Percentiles rank a stretch among this genome's conserved stretches.
Conservation (phyloP, 805 yeast genomes). For the Wickerhamomyces bovis region DNA sequence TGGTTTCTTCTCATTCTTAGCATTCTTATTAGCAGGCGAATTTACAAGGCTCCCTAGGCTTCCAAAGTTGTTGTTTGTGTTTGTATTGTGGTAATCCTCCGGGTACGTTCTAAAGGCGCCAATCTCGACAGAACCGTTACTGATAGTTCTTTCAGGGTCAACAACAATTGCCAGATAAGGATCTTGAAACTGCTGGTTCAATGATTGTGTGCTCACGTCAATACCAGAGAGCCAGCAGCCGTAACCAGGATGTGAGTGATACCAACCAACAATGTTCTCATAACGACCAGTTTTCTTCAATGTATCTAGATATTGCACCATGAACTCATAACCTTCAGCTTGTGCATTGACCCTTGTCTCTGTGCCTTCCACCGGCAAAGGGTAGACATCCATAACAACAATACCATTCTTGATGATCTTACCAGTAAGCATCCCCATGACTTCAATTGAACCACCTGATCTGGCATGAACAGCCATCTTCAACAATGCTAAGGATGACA, state of each 20-base stretch:
- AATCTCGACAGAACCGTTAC: constrained; percentile 65
- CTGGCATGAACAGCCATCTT: constrained; percentile 80
- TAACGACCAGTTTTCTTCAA: constrained; percentile 42
- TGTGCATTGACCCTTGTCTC: constrained; percentile 95
- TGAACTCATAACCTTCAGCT: constrained; percentile 88
- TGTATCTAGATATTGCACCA: constrained; percentile 74
- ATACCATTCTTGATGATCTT: constrained; percentile 49
- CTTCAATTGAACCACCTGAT: constrained; percentile 80
- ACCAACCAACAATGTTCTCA: constrained; percentile 93
- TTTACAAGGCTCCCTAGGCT: constrained; percentile 9
- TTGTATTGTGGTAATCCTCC: constrained; percentile 23
- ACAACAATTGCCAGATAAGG: constrained; percentile 87
- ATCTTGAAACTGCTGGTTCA: constrained; percentile 85
- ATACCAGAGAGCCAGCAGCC: constrained; percentile 95
- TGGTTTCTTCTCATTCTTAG: neutral
- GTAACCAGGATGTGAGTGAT: constrained; percentile 97
- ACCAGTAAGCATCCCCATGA: constrained; percentile 95
- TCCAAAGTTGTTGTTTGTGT: constrained; percentile 3
- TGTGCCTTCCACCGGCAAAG: constrained; percentile 92
- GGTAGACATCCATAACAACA: constrained; percentile 74
- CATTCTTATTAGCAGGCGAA: constrained; percentile 9
- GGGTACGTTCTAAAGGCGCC: constrained; percentile 82
- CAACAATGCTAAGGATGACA: constrained; percentile 64
- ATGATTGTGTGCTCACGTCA: constrained; percentile 81
- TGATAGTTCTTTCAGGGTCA: constrained; percentile 68